These are phyloP conservation scores for Ganoderma sinense DNA, from an alignment of 1,284 basidiomycete genomes.

Conservation along the genomic window DNA sequence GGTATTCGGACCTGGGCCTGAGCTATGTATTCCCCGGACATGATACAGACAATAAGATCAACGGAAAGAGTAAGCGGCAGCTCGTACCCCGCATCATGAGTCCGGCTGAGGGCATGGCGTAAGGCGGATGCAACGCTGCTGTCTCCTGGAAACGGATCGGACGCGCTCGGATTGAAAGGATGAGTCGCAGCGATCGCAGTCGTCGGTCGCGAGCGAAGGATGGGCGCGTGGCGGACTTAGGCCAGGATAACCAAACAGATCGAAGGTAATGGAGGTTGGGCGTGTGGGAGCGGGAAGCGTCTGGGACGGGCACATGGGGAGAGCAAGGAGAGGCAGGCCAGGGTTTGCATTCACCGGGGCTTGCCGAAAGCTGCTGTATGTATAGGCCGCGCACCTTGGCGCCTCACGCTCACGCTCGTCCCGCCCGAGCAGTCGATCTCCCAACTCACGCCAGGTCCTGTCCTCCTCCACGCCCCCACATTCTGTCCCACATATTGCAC, in stretches of 20 bases:
- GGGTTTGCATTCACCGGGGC: constrained; percentile 17
- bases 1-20: not conserved
- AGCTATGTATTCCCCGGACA: not conserved
- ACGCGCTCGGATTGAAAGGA: not conserved
- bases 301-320: not conserved
- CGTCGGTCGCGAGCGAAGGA: not conserved
- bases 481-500: not conserved
- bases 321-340: not conserved
- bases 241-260: not conserved
- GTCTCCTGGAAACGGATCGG: not conserved
- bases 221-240: not conserved
- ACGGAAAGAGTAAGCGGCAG: not conserved
- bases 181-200: not conserved
- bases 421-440: constrained; percentile 9
- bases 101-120: not conserved
- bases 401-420: no score
- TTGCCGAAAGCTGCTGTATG: constrained; percentile 25
- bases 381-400: constrained; percentile 22
- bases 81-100: not conserved
- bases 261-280: not conserved
- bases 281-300: not conserved
- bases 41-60: not conserved
- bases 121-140: not conserved
- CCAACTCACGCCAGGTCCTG: constrained; percentile 3
- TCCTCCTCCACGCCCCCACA: not conserved